Base-by-base conservation (phyloP, 495 filamentous ascomycete genomes). In the Aspergillus saccharolyticus region DNA sequence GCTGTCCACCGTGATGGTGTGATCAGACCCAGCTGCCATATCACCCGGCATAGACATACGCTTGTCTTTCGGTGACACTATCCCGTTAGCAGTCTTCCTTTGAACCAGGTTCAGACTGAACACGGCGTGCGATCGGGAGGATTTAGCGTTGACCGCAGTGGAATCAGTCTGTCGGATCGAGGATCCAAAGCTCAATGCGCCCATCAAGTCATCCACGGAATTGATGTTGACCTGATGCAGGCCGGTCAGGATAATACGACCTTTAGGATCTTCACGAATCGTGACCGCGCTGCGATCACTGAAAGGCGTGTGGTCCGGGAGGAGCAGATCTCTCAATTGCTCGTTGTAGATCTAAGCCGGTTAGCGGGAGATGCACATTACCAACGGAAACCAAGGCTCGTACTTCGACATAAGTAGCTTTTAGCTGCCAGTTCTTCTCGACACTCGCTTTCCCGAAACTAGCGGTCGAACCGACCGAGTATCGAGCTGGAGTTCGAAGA, bases 61-160 rank as follows among this genome's bases (percentile, higher is more conserved):
- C 78, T 95, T 97, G 62, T 97, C 91, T 47, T 78, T 77, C 8
- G 77, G 73, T 8, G 83, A 71, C 3, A 76, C 72, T 30, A 81
- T 50, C 18, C 77, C 66, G 22, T 64, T 64, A 44, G 85, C 81
- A 44, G 75, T 81, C 70, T 90, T 95, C 56, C 89, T 87, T 72
- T 96, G 95, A 16, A 97, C 80, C 15, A 99, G 78, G 62, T 97
- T 97, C 61, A 99, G 74, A 70, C 89, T 97, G 72, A 99, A 97
- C 6, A 99, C 93, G 18, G 94, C 94, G 68, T 99, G 94, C 16
- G 94, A 99, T 57, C 94, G 90, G n/a, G 94, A 99, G 2, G 95
- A 97, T 64, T 95, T 91, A 42, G 93, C 94, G 71, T 99, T 99
- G 62, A 99, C 93, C 1, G 95, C 94, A 12, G 94, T 99, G n/a